phyloP scores from a whole-genome alignment of 1,139 yeast genomes.

The Lipomyces yarrowii region DNA sequence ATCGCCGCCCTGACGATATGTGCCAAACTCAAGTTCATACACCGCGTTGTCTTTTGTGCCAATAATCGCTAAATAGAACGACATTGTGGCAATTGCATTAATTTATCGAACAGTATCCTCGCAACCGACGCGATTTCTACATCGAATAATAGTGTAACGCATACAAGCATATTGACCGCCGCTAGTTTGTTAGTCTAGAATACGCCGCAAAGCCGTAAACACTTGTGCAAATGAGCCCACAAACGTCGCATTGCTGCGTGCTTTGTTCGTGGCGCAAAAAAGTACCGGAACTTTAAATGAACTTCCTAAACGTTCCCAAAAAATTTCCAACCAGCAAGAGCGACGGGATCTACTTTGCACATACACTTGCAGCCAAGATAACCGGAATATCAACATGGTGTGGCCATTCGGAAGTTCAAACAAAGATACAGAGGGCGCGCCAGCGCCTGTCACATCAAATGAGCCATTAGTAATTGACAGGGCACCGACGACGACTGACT shows the following conservation, averaged over 20 bases:
- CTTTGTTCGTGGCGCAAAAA: neutral
- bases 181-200: neutral
- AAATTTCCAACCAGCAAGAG: neutral
- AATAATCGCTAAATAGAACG: conserved; percentile 84
- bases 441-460: neutral
- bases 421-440: neutral
- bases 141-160: too few species aligned
- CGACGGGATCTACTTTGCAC: neutral
- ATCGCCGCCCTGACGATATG: conserved; percentile 65
- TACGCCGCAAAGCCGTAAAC: neutral
- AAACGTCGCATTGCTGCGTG: neutral
- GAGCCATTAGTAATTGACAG: neutral
- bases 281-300: neutral
- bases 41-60: conserved; percentile 87
- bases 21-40: conserved; percentile 85
- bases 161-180: too few species aligned
- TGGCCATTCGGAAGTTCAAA: conserved; percentile 19
- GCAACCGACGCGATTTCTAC: neutral
- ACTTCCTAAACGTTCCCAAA: neutral
- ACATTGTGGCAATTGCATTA: conserved; percentile 44
- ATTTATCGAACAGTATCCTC: neutral
- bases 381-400: conserved; percentile 6
- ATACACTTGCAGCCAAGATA: neutral
- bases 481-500: conserved; percentile 6
- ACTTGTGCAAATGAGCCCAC: neutral